These are phyloP conservation scores for Backusella westeae DNA, from an alignment of 192 early-diverging fungal species.

Conservation along the genomic window DNA sequence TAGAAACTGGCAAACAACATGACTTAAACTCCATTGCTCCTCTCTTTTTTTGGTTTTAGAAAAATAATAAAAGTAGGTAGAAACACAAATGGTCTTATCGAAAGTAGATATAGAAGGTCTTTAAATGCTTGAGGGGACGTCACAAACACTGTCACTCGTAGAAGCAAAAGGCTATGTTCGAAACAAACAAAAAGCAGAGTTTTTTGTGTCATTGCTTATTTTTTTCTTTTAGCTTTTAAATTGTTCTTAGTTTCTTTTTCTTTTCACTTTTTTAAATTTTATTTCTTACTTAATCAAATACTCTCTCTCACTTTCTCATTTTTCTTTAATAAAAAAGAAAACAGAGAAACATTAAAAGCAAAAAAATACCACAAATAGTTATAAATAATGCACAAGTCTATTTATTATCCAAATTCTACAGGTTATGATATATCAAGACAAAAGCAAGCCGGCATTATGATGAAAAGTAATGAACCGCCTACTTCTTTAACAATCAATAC, in stretches of 20 bases:
- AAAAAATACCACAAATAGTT: not conserved
- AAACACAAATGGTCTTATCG: not conserved
- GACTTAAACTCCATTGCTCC: not conserved
- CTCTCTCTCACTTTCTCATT: not conserved
- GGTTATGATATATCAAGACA: not conserved
- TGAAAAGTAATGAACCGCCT: not conserved
- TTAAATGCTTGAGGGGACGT: not conserved
- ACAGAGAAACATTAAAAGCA: not conserved
- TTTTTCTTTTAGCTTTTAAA: not conserved
- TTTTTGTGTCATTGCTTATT: not conserved
- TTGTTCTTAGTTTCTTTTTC: not conserved
- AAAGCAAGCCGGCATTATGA: not conserved
- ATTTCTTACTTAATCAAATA: not conserved
- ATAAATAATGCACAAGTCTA: not conserved
- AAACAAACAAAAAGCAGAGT: constrained; percentile 10
- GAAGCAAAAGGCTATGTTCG: not conserved
- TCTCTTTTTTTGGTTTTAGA: not conserved
- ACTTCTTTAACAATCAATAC: not conserved
- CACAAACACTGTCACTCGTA: constrained; percentile 2
- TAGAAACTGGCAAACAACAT: not conserved
- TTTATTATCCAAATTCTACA: not conserved
- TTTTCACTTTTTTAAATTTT: not conserved
- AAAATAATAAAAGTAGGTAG: not conserved
- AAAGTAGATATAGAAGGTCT: not conserved
- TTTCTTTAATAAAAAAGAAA: not conserved